A percentile compares a stretch with the other conserved stretches of the same genome.
phyloP scores from a whole-genome alignment of 2,329 filamentous ascomycete species.

The Alternaria postmessia region DNA sequence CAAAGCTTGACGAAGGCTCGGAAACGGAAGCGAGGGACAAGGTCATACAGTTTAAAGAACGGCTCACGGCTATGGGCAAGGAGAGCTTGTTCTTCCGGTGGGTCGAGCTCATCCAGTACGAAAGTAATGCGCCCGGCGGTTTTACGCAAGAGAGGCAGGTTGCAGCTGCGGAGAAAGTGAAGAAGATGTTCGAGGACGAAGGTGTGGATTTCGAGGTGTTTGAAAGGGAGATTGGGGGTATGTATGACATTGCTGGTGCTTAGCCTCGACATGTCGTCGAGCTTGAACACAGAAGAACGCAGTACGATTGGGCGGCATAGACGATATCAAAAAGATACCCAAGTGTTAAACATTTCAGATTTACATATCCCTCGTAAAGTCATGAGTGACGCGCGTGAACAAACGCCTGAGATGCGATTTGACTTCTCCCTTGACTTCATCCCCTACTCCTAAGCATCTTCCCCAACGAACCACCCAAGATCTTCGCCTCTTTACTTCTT shows the following conservation, averaged over 20 bases:
- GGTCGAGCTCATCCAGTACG: slow-evolving; percentile 91
- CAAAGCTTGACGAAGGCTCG: slow-evolving; percentile 57
- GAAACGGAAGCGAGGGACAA: slow-evolving; percentile 74
- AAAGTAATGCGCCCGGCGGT: slow-evolving; percentile 78
- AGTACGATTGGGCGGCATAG: neutral
- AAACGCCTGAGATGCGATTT: neutral
- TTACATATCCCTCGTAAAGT: neutral
- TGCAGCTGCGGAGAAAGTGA: slow-evolving; percentile 75
- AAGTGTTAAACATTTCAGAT: neutral
- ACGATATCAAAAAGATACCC: neutral
- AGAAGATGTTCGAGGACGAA: slow-evolving; percentile 75
- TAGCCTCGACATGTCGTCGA: neutral
- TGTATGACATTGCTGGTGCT: slow-evolving; percentile 54
- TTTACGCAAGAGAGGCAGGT: slow-evolving; percentile 79
- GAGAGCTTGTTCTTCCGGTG: slow-evolving; percentile 90
- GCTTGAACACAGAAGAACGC: neutral
- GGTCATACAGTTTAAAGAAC: slow-evolving; percentile 81
- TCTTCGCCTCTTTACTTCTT: slow-evolving; percentile 15
- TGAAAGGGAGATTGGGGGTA: slow-evolving; percentile 72
- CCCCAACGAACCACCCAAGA: slow-evolving; percentile 10
- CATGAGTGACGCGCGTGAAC: neutral
- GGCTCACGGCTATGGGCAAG: slow-evolving; percentile 77
- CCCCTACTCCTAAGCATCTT: slow-evolving; percentile 24
- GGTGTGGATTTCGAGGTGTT: slow-evolving; percentile 84
- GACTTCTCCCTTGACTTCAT: slow-evolving; percentile 6